These are phyloP conservation scores for Sporobolomyces pararoseus DNA, from an alignment of 768 basidiomycete genomes.

Conservation along the genomic window DNA sequence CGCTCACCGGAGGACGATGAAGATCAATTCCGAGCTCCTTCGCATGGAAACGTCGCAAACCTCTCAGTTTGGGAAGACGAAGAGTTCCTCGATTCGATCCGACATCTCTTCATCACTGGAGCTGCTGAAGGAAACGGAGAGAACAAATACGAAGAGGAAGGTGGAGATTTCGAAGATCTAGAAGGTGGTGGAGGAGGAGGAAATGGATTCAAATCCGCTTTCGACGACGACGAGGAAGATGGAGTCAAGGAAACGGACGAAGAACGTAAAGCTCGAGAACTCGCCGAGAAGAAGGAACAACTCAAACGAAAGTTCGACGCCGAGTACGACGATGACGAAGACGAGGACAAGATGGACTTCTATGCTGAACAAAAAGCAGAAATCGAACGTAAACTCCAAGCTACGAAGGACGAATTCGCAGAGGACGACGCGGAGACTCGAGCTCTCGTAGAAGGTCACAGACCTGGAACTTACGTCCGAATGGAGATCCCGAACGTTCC, in stretches of 20 bases:
- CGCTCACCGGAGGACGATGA: slow-evolving; percentile 34
- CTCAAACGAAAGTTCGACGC: slow-evolving; percentile 95
- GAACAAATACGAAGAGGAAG: slow-evolving; percentile 52
- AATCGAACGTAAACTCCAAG: slow-evolving; percentile 54
- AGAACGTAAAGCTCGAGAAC: slow-evolving; percentile 51
- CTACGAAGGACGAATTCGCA: slow-evolving; percentile 81
- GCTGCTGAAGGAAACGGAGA: slow-evolving; percentile 46
- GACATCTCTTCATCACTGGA: slow-evolving; percentile 85
- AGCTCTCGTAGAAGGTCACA: slow-evolving; percentile 79
- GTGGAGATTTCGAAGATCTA: slow-evolving; percentile 51
- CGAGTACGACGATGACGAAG: slow-evolving; percentile 66
- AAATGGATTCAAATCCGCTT: slow-evolving; percentile 26
- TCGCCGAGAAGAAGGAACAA: slow-evolving; percentile 81
- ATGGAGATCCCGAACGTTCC: slow-evolving; percentile 81
- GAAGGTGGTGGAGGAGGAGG: slow-evolving; percentile 52
- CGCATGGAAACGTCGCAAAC: slow-evolving; percentile 53
- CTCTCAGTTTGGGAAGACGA: slow-evolving; percentile 79
- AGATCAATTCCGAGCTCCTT: slow-evolving; percentile 34
- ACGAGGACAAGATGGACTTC: slow-evolving; percentile 66
- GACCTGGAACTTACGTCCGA: slow-evolving; percentile 87
- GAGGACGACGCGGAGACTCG: slow-evolving; percentile 71
- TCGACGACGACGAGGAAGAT: slow-evolving; percentile 7
- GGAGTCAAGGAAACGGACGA: slow-evolving; percentile 46
- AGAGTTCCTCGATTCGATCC: slow-evolving; percentile 76
- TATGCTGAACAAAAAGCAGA: slow-evolving; percentile 89